Base-by-base conservation (phyloP, 371 early-diverging fungal species). In the Mortierella sp. region DNA sequence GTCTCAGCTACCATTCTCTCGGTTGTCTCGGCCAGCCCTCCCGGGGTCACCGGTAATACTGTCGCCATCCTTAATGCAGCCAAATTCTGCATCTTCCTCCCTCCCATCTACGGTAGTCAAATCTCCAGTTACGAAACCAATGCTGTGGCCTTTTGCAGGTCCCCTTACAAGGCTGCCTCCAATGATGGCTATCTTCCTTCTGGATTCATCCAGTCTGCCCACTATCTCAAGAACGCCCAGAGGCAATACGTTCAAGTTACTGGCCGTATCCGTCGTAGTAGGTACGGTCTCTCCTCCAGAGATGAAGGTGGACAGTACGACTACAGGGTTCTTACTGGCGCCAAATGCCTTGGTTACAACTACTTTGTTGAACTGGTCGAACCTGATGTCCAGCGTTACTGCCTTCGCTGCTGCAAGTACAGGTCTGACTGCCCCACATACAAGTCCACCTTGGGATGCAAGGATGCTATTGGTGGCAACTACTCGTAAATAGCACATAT, bases 321-420 rank as follows among this genome's bases (percentile, higher is more conserved):
- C 64, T 55, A 68, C 59, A 67, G 47, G 39, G 71, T 71, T 0
- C 83, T 76, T 16, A 57, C 72, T 8, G 77, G 73, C 0, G 75
- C 81, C 18, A 68, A 68, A 3, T 87, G 86, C 58, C 77, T 75
- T 24, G 73, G 73, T 5, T 83, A 77, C 71, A 69, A 59, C 3
- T 73, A 84, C 51, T 87, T 84, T 73, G 86, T 87, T 16, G 78
- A 87, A 28, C 40, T 87, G 55, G 63, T 85, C 16, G 88, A 87
- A 61, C 87, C 86, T 20, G 77, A 75, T 66, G 47, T 87, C 10
- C 64, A 79, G 26, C 83, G 83, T 26, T 90, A 85, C 64, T 90
- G 90, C 78, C 87, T 90, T 64, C 88, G 90, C 65, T 88, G 88
- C 72, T 90, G 90, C 71, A 84, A 60, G 64, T 52, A 49, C n/a